Evolutionary conservation across 129 eudicot genomes (phyloP).

Genomic region (Chrysanthemum seticuspe): DNA sequence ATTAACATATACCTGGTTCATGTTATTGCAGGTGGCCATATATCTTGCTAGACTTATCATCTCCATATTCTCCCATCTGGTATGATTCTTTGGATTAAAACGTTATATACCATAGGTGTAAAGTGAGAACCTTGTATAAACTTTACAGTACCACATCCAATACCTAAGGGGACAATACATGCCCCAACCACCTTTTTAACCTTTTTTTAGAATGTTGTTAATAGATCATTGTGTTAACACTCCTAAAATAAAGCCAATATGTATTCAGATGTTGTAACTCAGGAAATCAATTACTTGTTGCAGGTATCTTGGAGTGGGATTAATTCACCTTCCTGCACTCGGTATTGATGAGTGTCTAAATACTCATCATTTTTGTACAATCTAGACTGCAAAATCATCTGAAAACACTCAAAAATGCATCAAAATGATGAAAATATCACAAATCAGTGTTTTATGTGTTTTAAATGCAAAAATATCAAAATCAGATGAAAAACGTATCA

Average conservation of each 20-base stretch:
- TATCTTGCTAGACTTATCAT: slow-evolving; percentile 81
- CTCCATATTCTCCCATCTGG: slow-evolving; percentile 91
- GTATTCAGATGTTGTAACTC: slow-evolving; percentile 5
- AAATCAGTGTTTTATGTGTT: no score
- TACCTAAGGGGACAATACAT: no score
- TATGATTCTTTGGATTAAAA: slow-evolving; percentile 22
- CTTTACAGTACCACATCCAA: no score
- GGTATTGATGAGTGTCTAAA: no score
- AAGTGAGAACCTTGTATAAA: no score
- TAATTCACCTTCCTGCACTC: slow-evolving; percentile 67
- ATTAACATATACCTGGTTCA: not conserved
- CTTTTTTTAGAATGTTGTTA: not conserved
- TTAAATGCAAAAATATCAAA: no score
- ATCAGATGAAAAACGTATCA: no score
- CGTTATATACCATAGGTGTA: no score
- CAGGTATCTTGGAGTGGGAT: slow-evolving; percentile 85
- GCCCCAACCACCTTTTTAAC: not conserved
- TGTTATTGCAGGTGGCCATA: slow-evolving; percentile 88
- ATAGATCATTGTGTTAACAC: not conserved
- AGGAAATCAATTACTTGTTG: slow-evolving; percentile 14
- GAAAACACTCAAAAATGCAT: no score
- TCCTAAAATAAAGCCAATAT: not conserved
- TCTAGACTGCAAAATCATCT: no score
- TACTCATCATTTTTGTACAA: no score
- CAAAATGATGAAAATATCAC: no score